Conservation (phyloP, 345 rosid species). For the Erodium maritimum region DNA sequence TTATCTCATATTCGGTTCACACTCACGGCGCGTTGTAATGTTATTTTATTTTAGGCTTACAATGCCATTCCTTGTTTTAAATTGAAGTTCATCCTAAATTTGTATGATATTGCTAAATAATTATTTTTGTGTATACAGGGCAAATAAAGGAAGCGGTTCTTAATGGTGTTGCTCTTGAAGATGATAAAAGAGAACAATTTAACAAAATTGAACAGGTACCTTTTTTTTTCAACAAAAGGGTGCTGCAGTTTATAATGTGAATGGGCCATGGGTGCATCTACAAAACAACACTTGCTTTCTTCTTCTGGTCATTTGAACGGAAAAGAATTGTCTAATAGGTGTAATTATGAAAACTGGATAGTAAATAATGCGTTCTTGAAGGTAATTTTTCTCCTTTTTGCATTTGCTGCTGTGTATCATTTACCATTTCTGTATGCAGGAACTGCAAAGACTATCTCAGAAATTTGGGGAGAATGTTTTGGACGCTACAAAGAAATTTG, state of each 20-base stretch:
- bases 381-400: neutral
- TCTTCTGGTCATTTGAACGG: neutral
- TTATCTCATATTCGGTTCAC: neutral
- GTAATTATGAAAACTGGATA: neutral
- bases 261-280: too few species aligned
- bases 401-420: neutral
- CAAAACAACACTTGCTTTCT: neutral
- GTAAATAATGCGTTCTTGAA: neutral
- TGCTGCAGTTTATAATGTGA: neutral
- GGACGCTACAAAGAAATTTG: constrained; percentile 88
- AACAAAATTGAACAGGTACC: constrained; percentile 86
- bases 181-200: constrained; percentile 64
- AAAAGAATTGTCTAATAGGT: too few species aligned
- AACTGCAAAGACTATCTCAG: constrained; percentile 62
- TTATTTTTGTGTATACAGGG: constrained; percentile 20
- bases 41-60: too few species aligned
- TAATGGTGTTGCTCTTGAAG: constrained; percentile 84
- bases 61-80: neutral
- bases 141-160: constrained; percentile 83
- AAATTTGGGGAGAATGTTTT: constrained; percentile 78
- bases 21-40: neutral
- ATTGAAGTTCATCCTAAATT: neutral
- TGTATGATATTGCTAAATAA: neutral
- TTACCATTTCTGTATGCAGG: constrained; percentile 31
- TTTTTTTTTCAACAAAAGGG: neutral